Base-by-base conservation (phyloP, 2,329 filamentous ascomycete genomes). In the Paecilomyces fulvus region DNA sequence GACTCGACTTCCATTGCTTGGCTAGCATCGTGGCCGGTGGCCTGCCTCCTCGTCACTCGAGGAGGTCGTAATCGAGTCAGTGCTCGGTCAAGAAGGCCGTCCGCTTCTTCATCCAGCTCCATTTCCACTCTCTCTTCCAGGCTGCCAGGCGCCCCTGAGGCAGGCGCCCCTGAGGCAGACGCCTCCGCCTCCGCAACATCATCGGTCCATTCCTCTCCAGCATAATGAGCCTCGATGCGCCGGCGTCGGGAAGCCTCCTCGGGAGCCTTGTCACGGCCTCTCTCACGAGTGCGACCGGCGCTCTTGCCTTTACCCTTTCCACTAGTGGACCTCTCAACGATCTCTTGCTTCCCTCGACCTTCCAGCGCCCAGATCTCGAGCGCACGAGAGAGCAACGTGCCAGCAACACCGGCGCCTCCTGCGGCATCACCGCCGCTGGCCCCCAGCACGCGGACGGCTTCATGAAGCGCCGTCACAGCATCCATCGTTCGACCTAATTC, bases 391-490 rank as follows among this genome's bases (percentile, higher is more conserved):
- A 78, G 67, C 11, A 78, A 65, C 0, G 75, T 77, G 10, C 75
- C 75, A 2, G 76, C 76, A 51, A 77, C 70, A 1, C 76, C 76
- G 3, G 76, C 76, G 53, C 76, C 76, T 3, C 75, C 75, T 4
- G 76, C 74, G 30, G 72, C 73, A 61, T 78, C 76, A 3, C 75
- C 75, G 4, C 76, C 76, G 52, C 71, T 75, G 0, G 73, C 70
- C 2, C 73, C 73, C 3, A 78, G 60, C 1, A 78, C 73, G 28
- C 76, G 70, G n/a, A 78, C 76, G 6, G 76, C 75, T 71, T 96
- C 89, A 64, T 97, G 94, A 25, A 97, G 77, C 2, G 90, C 85
- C 9, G 86, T 80, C 3, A 94, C 86, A 0, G 92, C 92, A 50
- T 95, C 88, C 64, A 88, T 87, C 0, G 84, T 83, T 53, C 83